These are phyloP conservation scores for Millerozyma acaciae DNA, from an alignment of 805 yeast genomes.

Conservation along the genomic window DNA sequence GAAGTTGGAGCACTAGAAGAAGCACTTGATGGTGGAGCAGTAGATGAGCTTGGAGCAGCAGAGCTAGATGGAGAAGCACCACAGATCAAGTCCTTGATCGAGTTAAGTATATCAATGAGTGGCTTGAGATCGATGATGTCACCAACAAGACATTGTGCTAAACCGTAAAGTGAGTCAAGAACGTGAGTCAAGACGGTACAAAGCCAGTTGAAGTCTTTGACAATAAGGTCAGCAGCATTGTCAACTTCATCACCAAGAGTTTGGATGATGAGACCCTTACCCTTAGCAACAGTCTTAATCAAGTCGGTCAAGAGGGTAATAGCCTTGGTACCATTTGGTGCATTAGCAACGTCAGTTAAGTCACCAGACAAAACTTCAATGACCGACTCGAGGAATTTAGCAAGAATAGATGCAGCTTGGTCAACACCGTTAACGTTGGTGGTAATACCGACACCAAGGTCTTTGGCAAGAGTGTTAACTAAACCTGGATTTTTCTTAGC, in stretches of 20 bases:
- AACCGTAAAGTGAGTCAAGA: constrained; percentile 5
- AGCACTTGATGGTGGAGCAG: constrained; percentile 5
- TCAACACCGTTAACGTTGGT: constrained; percentile 3
- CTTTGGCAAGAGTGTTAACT: constrained; percentile 2
- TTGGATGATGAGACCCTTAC: constrained; percentile 1
- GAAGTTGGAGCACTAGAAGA: constrained; percentile 4
- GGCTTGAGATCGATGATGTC: constrained; percentile 2
- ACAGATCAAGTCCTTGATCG: constrained; percentile 3
- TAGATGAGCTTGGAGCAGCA: constrained; percentile 1
- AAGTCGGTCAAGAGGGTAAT: too few species aligned
- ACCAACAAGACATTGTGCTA: constrained; percentile 3
- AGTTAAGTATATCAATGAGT: constrained; percentile 1
- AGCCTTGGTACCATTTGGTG: neutral
- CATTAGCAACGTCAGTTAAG: constrained; percentile 1
- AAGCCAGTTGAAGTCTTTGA: constrained; percentile 4
- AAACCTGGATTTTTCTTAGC: constrained; percentile 5
- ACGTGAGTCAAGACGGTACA: constrained; percentile 5
- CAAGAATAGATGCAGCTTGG: constrained; percentile 2
- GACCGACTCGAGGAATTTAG: constrained; percentile 3
- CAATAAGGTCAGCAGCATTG: constrained; percentile 3
- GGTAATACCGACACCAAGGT: constrained; percentile 6
- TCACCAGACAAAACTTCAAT: constrained; percentile 1
- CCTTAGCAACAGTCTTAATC: neutral
- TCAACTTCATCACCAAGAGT: constrained; percentile 3
- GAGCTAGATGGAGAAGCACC: constrained; percentile 3